Conservation (phyloP, 371 early-diverging fungal species). For the Sporodiniella umbellata region DNA sequence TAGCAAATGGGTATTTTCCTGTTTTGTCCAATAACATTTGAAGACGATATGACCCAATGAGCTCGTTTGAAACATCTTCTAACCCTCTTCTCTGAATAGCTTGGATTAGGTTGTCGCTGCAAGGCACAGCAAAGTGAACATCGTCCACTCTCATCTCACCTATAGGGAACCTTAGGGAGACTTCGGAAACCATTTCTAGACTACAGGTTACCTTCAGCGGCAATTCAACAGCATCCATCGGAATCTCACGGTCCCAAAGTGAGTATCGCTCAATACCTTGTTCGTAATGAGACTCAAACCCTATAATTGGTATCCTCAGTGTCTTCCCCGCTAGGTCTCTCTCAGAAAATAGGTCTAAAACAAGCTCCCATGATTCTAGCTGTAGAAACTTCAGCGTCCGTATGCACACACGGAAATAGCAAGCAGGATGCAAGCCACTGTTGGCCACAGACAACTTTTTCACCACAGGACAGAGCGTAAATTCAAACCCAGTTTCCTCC, state of each 20-base stretch:
- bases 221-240: conserved; percentile 1
- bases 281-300: conserved; percentile 17
- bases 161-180: conserved; percentile 9
- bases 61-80: conserved; percentile 10
- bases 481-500: conserved; percentile 21
- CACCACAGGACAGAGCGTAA: conserved; percentile 9
- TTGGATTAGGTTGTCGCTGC: neutral
- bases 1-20: conserved; percentile 6
- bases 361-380: conserved; percentile 15
- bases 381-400: conserved; percentile 13
- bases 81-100: conserved; percentile 15
- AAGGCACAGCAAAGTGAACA: conserved; percentile 15
- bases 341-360: neutral
- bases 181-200: conserved; percentile 4
- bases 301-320: conserved; percentile 7
- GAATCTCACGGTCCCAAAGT: conserved; percentile 20
- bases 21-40: conserved; percentile 7
- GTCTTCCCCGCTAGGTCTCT: conserved; percentile 1
- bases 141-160: conserved; percentile 16
- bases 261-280: conserved; percentile 15
- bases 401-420: conserved; percentile 10
- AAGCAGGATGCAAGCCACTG: neutral
- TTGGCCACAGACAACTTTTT: conserved; percentile 3
- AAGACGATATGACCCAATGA: conserved; percentile 5
- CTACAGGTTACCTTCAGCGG: conserved; percentile 4